Percentiles rank a stretch among this genome's conserved stretches.
Evolutionary conservation across 1,284 basidiomycete genomes (phyloP).

Genomic region (Austroboletus novae-zelandiae): DNA sequence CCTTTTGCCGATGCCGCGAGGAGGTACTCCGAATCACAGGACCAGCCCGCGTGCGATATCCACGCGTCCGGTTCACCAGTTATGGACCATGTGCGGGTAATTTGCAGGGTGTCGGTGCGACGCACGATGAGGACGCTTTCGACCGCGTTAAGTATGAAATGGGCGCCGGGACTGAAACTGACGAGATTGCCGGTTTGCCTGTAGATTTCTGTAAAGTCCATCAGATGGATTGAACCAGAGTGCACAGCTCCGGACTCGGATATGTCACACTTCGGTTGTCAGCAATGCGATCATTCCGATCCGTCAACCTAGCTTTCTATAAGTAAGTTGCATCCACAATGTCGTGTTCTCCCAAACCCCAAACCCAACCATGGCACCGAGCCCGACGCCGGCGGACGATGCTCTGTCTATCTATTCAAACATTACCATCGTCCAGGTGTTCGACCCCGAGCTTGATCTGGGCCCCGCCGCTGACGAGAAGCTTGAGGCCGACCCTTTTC

Average conservation of each 20-base stretch:
- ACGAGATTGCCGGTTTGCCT: constrained; percentile 66
- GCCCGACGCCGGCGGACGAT: constrained; percentile 17
- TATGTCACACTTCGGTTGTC: constrained; percentile 3
- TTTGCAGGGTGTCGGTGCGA: constrained; percentile 72
- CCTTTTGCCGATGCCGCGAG: constrained; percentile 68
- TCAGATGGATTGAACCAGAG: constrained; percentile 17
- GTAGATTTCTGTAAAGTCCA: constrained; percentile 83
- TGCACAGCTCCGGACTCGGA: constrained; percentile 3
- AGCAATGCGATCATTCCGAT: constrained; percentile 13
- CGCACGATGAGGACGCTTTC: constrained; percentile 72
- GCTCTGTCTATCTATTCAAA: constrained; percentile 16
- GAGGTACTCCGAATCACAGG: constrained; percentile 78
- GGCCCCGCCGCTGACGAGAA: constrained; percentile 14
- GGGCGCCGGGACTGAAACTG: constrained; percentile 69
- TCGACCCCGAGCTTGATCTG: constrained; percentile 9
- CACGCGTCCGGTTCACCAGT: constrained; percentile 35
- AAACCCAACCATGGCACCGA: neutral
- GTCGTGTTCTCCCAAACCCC: no score
- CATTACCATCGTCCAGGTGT: constrained; percentile 17
- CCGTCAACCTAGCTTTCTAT: no score
- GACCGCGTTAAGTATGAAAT: constrained; percentile 72
- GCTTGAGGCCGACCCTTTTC: constrained; percentile 22
- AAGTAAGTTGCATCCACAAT: no score
- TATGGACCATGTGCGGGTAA: constrained; percentile 69
- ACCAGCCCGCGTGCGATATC: constrained; percentile 80